These are phyloP conservation scores for Fimicolochytrium jonesii DNA, from an alignment of 192 early-diverging fungal species.

Conservation along the genomic window DNA sequence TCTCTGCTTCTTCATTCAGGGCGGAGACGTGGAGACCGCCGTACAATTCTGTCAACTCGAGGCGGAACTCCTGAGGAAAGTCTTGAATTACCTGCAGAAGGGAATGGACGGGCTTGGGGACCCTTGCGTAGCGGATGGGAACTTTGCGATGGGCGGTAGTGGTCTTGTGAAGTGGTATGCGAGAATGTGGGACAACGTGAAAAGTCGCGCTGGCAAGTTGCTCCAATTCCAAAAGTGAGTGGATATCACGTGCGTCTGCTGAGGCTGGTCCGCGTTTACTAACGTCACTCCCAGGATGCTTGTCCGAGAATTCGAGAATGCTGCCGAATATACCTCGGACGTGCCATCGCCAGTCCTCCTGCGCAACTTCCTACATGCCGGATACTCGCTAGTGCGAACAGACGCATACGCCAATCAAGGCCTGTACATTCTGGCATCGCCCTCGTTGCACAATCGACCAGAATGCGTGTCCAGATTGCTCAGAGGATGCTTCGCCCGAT, in stretches of 20 bases:
- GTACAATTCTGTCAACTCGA: slow-evolving; percentile 60
- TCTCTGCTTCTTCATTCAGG: slow-evolving; percentile 67
- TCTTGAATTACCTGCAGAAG: slow-evolving; percentile 18
- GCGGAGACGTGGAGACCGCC: slow-evolving; percentile 69
- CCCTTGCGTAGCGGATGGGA: slow-evolving; percentile 2
- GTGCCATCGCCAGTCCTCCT: slow-evolving; percentile 51
- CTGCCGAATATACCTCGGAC: slow-evolving; percentile 45
- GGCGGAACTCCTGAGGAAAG: slow-evolving; percentile 37
- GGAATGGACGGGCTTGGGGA: slow-evolving; percentile 6
- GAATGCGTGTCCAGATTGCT: slow-evolving; percentile 49
- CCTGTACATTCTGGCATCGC: slow-evolving; percentile 72
- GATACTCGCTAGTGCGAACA: slow-evolving; percentile 72
- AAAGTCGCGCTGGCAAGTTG: slow-evolving; percentile 60
- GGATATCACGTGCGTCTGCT: too few species aligned
- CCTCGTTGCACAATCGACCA: slow-evolving; percentile 49
- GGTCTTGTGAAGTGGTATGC: slow-evolving; percentile 58
- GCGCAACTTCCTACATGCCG: slow-evolving; percentile 57
- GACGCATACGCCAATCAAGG: slow-evolving; percentile 64
- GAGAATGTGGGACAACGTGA: slow-evolving; percentile 58
- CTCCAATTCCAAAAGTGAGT: slow-evolving; percentile 57
- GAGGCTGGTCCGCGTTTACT: too few species aligned
- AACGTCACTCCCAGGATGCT: slow-evolving; percentile 33
- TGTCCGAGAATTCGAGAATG: slow-evolving; percentile 72
- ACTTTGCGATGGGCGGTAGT: neutral
- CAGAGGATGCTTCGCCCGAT: slow-evolving; percentile 42